A percentile compares a stretch with the other conserved stretches of the same genome.
phyloP scores from a whole-genome alignment of 257 asterid species.

The Solanum habrochaites region DNA sequence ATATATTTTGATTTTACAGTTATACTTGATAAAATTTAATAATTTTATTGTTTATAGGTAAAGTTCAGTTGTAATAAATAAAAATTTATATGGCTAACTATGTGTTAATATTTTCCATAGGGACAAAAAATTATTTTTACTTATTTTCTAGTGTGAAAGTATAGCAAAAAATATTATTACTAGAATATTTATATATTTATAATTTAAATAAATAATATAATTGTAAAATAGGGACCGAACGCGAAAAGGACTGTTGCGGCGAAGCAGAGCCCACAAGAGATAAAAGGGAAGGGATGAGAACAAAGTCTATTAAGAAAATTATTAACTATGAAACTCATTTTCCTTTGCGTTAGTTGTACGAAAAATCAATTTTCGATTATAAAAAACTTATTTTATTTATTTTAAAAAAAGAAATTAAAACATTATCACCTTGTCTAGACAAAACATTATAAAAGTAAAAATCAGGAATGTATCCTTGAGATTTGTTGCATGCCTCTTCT shows the following conservation, averaged over 20 bases:
- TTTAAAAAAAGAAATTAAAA: not conserved
- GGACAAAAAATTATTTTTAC: not conserved
- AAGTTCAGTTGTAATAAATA: not conserved
- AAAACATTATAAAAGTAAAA: not conserved
- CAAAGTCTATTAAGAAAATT: too few species aligned
- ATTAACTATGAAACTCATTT: too few species aligned
- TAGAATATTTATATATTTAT: not conserved
- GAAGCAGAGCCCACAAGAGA: not conserved
- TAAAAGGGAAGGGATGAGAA: not conserved
- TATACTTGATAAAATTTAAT: not conserved
- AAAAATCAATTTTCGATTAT: too few species aligned
- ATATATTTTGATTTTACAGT: not conserved
- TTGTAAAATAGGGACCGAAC: rapidly evolving
- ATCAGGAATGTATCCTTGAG: not conserved
- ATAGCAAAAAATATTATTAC: not conserved
- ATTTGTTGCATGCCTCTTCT: not conserved
- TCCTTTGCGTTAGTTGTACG: too few species aligned
- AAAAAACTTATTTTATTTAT: not conserved
- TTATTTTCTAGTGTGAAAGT: not conserved
- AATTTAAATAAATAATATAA: not conserved
- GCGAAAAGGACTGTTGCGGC: too few species aligned
- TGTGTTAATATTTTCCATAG: not conserved
- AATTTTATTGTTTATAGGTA: not conserved
- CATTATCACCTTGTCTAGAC: too few species aligned
- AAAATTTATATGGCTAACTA: not conserved